phyloP scores from a whole-genome alignment of 1,284 basidiomycete species.

The Apiotrichum brassicae region DNA sequence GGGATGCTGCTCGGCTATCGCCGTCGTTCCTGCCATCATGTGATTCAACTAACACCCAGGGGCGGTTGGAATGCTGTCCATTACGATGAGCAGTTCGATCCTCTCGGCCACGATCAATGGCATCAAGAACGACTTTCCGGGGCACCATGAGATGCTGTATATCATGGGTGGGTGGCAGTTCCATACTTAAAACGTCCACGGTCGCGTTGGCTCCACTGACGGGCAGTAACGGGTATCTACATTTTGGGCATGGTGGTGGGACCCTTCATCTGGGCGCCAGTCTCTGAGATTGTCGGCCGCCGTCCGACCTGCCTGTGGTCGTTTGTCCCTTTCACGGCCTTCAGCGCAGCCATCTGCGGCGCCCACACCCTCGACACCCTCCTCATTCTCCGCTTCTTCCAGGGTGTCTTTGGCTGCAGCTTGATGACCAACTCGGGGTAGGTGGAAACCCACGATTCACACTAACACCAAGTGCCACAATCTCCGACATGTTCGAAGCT shows the following conservation, averaged over 20 bases:
- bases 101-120: conserved; percentile 20
- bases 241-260: conserved; percentile 14
- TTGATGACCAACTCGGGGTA: conserved; percentile 47
- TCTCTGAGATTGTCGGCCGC: conserved; percentile 34
- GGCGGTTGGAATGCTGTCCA: conserved; percentile 16
- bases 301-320: conserved; percentile 43
- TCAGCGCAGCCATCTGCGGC: conserved; percentile 47
- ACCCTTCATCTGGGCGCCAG: conserved; percentile 30
- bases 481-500: conserved; percentile 47
- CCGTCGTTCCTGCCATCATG: no score
- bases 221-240: conserved; percentile 14
- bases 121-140: conserved; percentile 18
- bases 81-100: conserved; percentile 20
- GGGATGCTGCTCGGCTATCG: no score
- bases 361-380: conserved; percentile 44
- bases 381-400: conserved; percentile 48
- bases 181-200: no score
- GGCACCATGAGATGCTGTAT: conserved; percentile 15
- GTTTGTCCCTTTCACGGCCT: conserved; percentile 43
- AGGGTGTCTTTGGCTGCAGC: conserved; percentile 45
- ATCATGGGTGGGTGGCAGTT: conserved; percentile 9
- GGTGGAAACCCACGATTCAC: neutral
- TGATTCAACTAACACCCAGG: neutral
- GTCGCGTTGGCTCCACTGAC: neutral
- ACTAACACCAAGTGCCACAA: conserved; percentile 34